These are phyloP conservation scores for Ganoderma lucidum DNA, from an alignment of 1,284 basidiomycete genomes.

Conservation along the genomic window DNA sequence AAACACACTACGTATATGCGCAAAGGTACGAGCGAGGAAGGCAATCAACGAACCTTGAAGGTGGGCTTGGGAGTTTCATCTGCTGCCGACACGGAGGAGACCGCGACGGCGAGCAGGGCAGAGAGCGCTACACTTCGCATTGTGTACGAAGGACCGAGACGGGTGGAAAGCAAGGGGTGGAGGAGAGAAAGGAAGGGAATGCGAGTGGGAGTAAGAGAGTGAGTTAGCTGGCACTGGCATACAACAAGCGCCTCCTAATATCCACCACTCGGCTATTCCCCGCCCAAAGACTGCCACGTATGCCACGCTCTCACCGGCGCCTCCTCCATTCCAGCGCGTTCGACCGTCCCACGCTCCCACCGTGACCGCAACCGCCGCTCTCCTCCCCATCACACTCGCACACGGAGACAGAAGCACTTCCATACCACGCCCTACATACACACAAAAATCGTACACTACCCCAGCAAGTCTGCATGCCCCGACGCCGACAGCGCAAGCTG, in stretches of 20 bases:
- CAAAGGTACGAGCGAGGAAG: neutral
- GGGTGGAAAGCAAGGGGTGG: conserved; percentile 47
- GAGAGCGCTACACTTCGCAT: conserved; percentile 89
- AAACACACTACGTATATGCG: conserved; percentile 15
- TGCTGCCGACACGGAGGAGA: conserved; percentile 61
- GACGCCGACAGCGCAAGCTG: conserved; percentile 90
- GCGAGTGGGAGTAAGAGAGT: conserved; percentile 26
- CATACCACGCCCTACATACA: conserved; percentile 34
- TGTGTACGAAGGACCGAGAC: conserved; percentile 72
- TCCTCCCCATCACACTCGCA: neutral
- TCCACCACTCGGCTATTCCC: conserved; percentile 43
- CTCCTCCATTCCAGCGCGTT: conserved; percentile 40
- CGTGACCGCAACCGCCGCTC: neutral
- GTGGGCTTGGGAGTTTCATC: conserved; percentile 66
- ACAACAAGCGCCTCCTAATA: conserved; percentile 41
- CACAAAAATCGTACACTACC: conserved; percentile 49
- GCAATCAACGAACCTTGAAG: conserved; percentile 62
- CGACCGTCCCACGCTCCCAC: conserved; percentile 39
- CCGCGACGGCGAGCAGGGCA: conserved; percentile 70
- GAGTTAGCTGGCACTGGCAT: conserved; percentile 29
- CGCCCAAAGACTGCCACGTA: conserved; percentile 56
- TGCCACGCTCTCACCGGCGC: conserved; percentile 29
- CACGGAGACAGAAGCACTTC: conserved; percentile 20
- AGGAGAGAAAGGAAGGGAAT: conserved; percentile 37
- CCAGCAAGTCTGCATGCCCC: conserved; percentile 88